Evolutionary conservation across 495 filamentous ascomycete species (phyloP).

Genomic region (Copromyces sp.): DNA sequence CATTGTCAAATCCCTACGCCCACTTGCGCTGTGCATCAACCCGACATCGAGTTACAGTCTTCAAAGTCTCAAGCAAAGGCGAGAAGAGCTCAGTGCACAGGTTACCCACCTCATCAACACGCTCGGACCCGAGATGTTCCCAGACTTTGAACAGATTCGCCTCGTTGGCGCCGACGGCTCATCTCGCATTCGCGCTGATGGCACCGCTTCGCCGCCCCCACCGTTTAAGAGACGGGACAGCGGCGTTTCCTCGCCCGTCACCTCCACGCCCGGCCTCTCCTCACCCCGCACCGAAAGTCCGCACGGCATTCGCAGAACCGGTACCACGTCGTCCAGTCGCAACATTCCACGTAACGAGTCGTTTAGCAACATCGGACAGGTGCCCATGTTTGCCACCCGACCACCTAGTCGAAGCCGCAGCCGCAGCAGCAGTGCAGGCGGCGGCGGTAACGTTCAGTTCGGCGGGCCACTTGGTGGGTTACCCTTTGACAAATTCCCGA

Average conservation of each 20-base stretch:
- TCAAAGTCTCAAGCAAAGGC: conserved; percentile 61
- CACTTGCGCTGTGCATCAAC: conserved; percentile 78
- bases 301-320: conserved; percentile 19
- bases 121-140: conserved; percentile 91
- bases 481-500: conserved; percentile 61
- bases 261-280: neutral
- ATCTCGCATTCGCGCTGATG: conserved; percentile 8
- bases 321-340: conserved; percentile 35
- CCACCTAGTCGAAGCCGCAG: conserved; percentile 63
- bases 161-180: conserved; percentile 49
- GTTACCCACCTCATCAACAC: conserved; percentile 91
- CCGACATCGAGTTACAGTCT: conserved; percentile 78
- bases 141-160: conserved; percentile 80
- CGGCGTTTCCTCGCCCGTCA: conserved; percentile 14
- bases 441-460: conserved; percentile 30
- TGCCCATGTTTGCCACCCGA: conserved; percentile 80
- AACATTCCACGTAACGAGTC: conserved; percentile 79
- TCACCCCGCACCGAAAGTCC: conserved; percentile 15
- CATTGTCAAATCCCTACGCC: conserved; percentile 87
- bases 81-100: conserved; percentile 64
- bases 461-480: conserved; percentile 40
- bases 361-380: conserved; percentile 75
- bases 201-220: conserved; percentile 6
- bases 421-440: conserved; percentile 59
- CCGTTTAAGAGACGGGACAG: conserved; percentile 13